Percentiles rank a stretch among this genome's conserved stretches.
phyloP scores from a whole-genome alignment of 805 yeast genomes.

The Phaffomyces thermotolerans region DNA sequence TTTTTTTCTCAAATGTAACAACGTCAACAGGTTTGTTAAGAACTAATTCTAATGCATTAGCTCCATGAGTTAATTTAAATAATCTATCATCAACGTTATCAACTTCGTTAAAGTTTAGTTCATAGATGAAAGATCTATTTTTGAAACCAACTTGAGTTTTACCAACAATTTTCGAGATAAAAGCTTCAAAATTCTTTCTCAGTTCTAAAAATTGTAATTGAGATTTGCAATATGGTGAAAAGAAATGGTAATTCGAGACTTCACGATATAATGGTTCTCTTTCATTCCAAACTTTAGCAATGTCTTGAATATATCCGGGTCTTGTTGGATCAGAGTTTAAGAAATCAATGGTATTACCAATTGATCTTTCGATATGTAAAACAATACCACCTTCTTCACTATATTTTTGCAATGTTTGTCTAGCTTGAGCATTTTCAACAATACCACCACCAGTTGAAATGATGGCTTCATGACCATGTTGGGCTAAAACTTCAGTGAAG shows the following conservation, averaged over 20 bases:
- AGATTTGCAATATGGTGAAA: constrained; percentile 61
- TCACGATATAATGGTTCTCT: constrained; percentile 75
- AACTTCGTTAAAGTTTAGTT: constrained; percentile 63
- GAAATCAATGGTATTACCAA: constrained; percentile 70
- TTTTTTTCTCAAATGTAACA: constrained; percentile 63
- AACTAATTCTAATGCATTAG: constrained; percentile 81
- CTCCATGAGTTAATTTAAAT: constrained; percentile 54
- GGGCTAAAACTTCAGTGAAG: constrained; percentile 40
- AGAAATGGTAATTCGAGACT: constrained; percentile 72
- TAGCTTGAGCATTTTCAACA: constrained; percentile 68
- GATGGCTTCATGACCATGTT: constrained; percentile 42
- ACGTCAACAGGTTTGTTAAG: constrained; percentile 38
- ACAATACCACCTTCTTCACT: constrained; percentile 56
- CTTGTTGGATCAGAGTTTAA: constrained; percentile 72
- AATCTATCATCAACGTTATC: constrained; percentile 45
- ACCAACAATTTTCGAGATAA: constrained; percentile 59
- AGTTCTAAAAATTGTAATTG: constrained; percentile 48
- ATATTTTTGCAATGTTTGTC: constrained; percentile 54
- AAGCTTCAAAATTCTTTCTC: constrained; percentile 51
- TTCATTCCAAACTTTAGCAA: constrained; percentile 74
- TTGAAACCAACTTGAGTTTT: constrained; percentile 25
- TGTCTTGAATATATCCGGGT: constrained; percentile 81
- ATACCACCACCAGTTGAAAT: constrained; percentile 96
- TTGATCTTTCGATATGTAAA: constrained; percentile 82
- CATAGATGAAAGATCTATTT: constrained; percentile 59